Conservation (phyloP, 177 flowering plant species). For the Vitis hybrid region DNA sequence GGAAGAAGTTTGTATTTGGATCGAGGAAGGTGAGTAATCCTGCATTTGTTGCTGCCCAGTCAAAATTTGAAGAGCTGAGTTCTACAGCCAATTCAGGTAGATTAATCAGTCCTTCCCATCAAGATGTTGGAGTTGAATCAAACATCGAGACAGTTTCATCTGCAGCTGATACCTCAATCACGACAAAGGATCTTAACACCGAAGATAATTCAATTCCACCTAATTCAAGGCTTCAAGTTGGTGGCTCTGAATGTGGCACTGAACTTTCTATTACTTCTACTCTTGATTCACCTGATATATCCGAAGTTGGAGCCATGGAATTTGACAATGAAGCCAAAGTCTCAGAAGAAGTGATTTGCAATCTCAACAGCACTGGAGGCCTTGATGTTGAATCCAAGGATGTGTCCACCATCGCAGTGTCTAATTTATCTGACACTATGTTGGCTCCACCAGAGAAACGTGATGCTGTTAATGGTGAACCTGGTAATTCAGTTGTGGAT, state of each 20-base stretch:
- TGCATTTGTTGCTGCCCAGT: constrained; percentile 69
- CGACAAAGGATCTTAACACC: constrained; percentile 26
- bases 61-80: constrained; percentile 78
- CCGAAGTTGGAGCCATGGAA: constrained; percentile 43
- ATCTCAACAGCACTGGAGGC: constrained; percentile 16
- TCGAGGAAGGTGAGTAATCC: constrained; percentile 66
- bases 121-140: constrained; percentile 39
- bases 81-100: constrained; percentile 35
- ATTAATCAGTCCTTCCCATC: constrained; percentile 35
- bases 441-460: constrained; percentile 27
- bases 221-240: constrained; percentile 36
- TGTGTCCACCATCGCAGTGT: constrained; percentile 13
- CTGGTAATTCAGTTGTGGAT: constrained; percentile 15
- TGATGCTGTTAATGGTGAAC: constrained; percentile 23
- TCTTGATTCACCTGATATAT: constrained; percentile 81
- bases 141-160: constrained; percentile 33
- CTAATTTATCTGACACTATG: constrained; percentile 18
- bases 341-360: constrained; percentile 25
- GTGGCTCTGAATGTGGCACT: constrained; percentile 82
- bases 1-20: constrained; percentile 46
- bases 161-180: constrained; percentile 23
- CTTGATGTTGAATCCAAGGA: constrained; percentile 25
- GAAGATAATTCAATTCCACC: constrained; percentile 31
- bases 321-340: constrained; percentile 29
- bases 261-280: constrained; percentile 83